Evolutionary conservation across 306 rosid genomes (phyloP).

Genomic region (Prunus fruticosa): DNA sequence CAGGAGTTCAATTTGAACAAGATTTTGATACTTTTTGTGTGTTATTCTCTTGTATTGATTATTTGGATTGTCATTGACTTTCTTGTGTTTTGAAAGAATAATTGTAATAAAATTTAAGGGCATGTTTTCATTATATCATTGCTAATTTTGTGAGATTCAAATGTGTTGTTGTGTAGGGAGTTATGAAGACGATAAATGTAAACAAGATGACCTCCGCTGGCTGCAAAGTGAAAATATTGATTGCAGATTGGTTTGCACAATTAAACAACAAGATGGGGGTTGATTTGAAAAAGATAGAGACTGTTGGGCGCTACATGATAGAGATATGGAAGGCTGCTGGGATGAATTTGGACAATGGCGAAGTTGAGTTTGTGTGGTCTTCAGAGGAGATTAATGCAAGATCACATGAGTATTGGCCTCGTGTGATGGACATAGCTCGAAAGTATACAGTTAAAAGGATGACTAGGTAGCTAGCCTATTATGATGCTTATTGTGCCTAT

Average conservation of each 20-base stretch:
- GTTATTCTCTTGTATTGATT: too few species aligned
- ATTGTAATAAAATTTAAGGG: too few species aligned
- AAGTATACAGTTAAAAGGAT: constrained; percentile 68
- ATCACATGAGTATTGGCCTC: constrained; percentile 81
- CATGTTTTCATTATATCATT: too few species aligned
- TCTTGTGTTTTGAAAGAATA: not conserved
- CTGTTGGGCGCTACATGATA: constrained; percentile 62
- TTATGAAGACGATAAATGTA: constrained; percentile 71
- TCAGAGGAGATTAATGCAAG: constrained; percentile 68
- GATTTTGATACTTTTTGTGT: too few species aligned
- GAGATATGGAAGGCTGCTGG: constrained; percentile 88
- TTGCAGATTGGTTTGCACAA: constrained; percentile 93
- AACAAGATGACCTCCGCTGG: constrained; percentile 79
- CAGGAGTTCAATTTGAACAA: not conserved
- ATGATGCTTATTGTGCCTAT: not conserved
- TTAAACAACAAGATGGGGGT: constrained; percentile 83
- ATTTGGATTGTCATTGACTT: too few species aligned
- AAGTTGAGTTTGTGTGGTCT: constrained; percentile 85
- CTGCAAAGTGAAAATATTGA: constrained; percentile 80
- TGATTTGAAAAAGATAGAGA: constrained; percentile 72
- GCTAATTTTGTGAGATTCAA: not conserved
- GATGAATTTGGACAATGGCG: constrained; percentile 73
- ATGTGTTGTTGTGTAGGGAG: constrained; percentile 46
- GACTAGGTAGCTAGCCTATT: constrained; percentile 37
- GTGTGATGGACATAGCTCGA: constrained; percentile 81